Evolutionary conservation across 331 rosid species (phyloP).

Genomic region (Ulmus americana): DNA sequence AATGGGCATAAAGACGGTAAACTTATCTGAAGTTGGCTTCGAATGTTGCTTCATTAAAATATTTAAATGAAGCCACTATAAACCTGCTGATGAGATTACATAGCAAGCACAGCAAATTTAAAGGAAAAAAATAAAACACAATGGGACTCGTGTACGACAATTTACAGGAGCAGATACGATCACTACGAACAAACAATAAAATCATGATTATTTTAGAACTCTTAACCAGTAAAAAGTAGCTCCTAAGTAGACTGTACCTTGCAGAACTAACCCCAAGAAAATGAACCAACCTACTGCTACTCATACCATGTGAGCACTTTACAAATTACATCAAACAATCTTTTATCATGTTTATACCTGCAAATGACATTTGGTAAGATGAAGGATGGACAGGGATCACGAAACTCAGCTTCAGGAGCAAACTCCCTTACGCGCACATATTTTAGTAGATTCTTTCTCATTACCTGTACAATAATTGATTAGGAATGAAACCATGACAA

Average conservation of each 20-base stretch:
- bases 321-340: not conserved
- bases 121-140: not conserved
- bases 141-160: not conserved
- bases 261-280: not conserved
- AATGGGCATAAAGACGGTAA: no score
- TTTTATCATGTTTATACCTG: slow-evolving; percentile 44
- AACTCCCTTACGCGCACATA: slow-evolving; percentile 72
- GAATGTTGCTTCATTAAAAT: no score
- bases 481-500: slow-evolving; percentile 26
- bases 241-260: not conserved
- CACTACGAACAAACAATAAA: not conserved
- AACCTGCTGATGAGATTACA: no score
- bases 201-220: not conserved
- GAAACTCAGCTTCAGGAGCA: slow-evolving; percentile 90
- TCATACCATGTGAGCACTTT: no score
- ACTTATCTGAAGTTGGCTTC: no score
- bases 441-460: slow-evolving; percentile 76
- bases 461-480: slow-evolving; percentile 47
- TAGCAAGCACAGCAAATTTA: no score
- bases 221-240: not conserved
- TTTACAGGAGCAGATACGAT: not conserved
- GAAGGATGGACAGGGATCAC: slow-evolving; percentile 51
- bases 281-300: no score
- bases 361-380: slow-evolving; percentile 76
- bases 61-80: no score